Base-by-base conservation (phyloP, 2,329 filamentous ascomycete genomes). In the Fusarium armeniacum region DNA sequence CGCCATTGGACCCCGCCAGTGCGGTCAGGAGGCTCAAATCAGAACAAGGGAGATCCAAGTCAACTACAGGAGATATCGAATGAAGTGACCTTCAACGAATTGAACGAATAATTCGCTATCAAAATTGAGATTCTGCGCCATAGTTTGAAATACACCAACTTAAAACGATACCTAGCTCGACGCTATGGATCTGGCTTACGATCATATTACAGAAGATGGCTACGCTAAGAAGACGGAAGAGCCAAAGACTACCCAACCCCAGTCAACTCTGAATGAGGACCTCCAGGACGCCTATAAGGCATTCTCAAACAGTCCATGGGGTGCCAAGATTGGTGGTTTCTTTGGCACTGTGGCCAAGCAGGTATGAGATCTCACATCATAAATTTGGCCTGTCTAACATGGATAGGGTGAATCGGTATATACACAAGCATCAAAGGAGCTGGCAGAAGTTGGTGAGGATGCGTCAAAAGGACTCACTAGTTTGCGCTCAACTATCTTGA, bases 281-380 rank as follows among this genome's bases (percentile, higher is more conserved):
- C 87, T 99, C 68, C 93, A 97, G 81, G 93, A 98, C 81, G 96
- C 95, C 9, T 98, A 98, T 85, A 94, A 93, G 77, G 94, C 94
- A 26, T 93, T 99, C 77, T 95, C 93, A 5, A 89, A 90, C 71
- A 97, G 93, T 75, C 92, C 93, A 13, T 99, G 96, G 96, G 96
- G 95, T 45, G 89, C 91, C 24, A 90, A 88, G 73, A 89, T 99
- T 33, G 95, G 96, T 36, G 95, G 94, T 9, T 92, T 97, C 78
- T 90, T 97, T 77, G 92, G 93, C 47, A 95, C 87, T 75, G 94
- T 97, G n/a, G 92, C 94, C 77, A 97, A 97, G 82, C 94, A 97
- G 89, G 91, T 92, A 81, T 69, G 83, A 75, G 36, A 52, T 36
- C 54, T 24, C 33, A 26, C 28, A 54, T 58, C 32, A 54, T 43